Conservation (phyloP, 73 alveolate species). For the Tetrahymena borealis region DNA sequence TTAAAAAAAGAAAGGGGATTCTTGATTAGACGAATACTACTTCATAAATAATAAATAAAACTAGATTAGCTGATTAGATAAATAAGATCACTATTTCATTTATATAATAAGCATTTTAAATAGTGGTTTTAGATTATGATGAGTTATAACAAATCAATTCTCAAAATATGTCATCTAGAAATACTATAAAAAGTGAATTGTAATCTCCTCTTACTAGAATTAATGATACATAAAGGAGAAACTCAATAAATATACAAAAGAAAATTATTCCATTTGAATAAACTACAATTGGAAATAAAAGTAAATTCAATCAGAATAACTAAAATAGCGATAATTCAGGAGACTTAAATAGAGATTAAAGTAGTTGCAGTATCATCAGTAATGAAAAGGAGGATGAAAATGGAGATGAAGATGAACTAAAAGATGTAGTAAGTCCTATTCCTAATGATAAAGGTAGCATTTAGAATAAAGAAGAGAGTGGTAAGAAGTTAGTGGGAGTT, state of each 20-base stretch:
- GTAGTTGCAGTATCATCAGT: not conserved
- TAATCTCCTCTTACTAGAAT: too few relatives aligned
- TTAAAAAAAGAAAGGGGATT: not conserved
- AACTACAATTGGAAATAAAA: not conserved
- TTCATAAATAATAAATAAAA: not conserved
- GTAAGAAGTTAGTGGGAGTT: not conserved
- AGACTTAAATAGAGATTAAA: not conserved
- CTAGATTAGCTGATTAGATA: not conserved
- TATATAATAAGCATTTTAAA: not conserved
- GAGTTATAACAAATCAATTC: too few relatives aligned
- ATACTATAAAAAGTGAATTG: too few relatives aligned
- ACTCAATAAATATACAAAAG: not conserved
- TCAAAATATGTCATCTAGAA: too few relatives aligned
- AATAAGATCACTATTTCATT: not conserved
- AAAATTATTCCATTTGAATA: not conserved
- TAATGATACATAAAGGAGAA: not conserved
- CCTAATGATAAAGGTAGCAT: too few relatives aligned
- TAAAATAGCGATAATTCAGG: too few relatives aligned
- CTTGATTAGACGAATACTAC: not conserved
- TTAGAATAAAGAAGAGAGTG: too few relatives aligned
- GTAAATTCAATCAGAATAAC: not conserved
- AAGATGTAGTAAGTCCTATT: not conserved
- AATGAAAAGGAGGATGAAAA: not conserved
- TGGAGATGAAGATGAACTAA: not conserved
- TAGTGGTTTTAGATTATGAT: not conserved